Conservation (phyloP, 2,329 filamentous ascomycete species). For the Metarhizium brunneum region DNA sequence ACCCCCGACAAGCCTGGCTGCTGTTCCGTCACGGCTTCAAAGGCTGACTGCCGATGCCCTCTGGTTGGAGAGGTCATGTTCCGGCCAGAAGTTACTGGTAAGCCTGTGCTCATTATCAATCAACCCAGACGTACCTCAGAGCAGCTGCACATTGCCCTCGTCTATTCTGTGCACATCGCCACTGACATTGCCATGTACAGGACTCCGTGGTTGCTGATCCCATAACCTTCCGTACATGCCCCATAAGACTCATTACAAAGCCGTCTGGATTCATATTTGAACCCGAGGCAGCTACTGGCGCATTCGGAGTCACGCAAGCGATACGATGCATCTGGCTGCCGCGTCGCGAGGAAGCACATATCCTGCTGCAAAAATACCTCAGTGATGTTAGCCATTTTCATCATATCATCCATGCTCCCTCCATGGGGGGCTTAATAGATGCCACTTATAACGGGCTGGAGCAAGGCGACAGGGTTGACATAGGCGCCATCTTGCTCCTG, state of each 20-base stretch:
- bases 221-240: conserved; percentile 23
- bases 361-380: conserved; percentile 21
- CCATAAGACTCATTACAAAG: conserved; percentile 21
- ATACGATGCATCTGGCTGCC: conserved; percentile 25
- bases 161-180: background rate
- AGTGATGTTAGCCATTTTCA: conserved; percentile 21
- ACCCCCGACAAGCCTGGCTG: conserved; percentile 8
- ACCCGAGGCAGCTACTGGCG: conserved; percentile 12
- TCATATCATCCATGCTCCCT: conserved; percentile 21
- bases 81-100: conserved; percentile 20
- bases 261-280: conserved; percentile 24
- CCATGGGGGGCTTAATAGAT: conserved; percentile 18
- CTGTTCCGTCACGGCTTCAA: conserved; percentile 21
- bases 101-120: conserved; percentile 7
- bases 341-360: conserved; percentile 19
- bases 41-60: conserved; percentile 24
- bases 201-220: conserved; percentile 21
- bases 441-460: conserved; percentile 20
- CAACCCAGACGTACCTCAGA: background rate
- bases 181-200: conserved; percentile 10
- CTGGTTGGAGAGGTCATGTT: conserved; percentile 22
- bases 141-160: background rate
- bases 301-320: conserved; percentile 16
- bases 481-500: conserved; percentile 18
- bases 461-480: conserved; percentile 11